Evolutionary conservation across 2,329 filamentous ascomycete genomes (phyloP), one percentile per base, ranked within the genome.

Genomic region (Clarireedia paspali): DNA sequence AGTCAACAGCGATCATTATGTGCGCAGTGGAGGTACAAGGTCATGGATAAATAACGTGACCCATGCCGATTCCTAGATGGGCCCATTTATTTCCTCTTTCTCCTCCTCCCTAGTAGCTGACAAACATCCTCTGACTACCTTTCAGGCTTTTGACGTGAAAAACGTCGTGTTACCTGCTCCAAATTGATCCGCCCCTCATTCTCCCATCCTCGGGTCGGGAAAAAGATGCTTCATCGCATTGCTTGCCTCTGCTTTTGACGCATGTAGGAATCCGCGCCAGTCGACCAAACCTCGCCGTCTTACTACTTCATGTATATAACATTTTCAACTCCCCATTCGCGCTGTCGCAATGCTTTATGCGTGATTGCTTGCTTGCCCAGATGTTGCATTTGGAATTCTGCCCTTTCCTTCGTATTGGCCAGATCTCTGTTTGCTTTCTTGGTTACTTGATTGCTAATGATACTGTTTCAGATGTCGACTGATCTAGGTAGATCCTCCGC

Each of bases 401-500:
- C n/a, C 6, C 23, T 38, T 42, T 24, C 6, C 17, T 47, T 47
- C 27, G 17, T 47, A 47, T 20, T n/a, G 12, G 9, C 39, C 9
- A 12, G 30, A 12, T 34, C 34, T 12, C 15, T 26, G 14, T n/a
- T 40, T 27, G 27, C 34, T 47, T 54, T 54, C 44, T 30, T 36
- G 34, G 27, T 17, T 49, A 45, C 34, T 50, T 49, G 52, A 26
- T 39, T 26, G 50, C 27, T 40, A 30, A 36, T 12, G 40, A 30
- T 20, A 45, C 23, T 38, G 53, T 55, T 55, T 50, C 47, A 50
- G 39, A 54, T 54, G 44, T 24, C 51, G 51, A 53, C 51, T 36
- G 15, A 20, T 12, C 34, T 45, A 34, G 27, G 47, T 26, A 27
- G n/a, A 15, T 45, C 30, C 40, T 45, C 17, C 39, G 38, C 39